phyloP scores from a whole-genome alignment of 140 eudicot species.

The Cichorium intybus region DNA sequence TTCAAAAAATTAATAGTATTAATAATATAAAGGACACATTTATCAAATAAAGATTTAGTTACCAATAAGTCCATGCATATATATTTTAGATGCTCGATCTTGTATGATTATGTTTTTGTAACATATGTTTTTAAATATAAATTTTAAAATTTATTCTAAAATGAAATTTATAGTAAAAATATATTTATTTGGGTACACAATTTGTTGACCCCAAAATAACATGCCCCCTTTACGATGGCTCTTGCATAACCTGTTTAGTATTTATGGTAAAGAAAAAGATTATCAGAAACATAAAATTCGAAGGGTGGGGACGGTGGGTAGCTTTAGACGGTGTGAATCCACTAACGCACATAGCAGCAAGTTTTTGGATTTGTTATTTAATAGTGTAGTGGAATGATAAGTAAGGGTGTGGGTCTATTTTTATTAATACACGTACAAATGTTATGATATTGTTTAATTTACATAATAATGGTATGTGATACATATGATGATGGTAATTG shows the following conservation, averaged over 20 bases:
- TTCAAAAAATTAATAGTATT: not conserved
- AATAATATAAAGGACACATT: not conserved
- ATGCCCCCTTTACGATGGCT: too few relatives aligned
- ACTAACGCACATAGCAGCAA: slow-evolving; percentile 9
- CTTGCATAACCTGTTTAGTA: too few relatives aligned
- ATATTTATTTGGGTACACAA: not conserved
- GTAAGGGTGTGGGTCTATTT: slow-evolving; percentile 20
- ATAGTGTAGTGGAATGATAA: slow-evolving; percentile 31
- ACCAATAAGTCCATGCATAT: not conserved
- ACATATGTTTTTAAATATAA: not conserved
- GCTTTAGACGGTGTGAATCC: slow-evolving; percentile 21
- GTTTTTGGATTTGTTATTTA: slow-evolving; percentile 17
- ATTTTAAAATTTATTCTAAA: too few relatives aligned
- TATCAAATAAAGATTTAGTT: not conserved
- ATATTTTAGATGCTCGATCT: too few relatives aligned
- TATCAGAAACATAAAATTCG: not conserved
- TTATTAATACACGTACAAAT: not conserved
- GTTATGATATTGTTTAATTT: not conserved
- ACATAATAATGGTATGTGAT: slow-evolving; percentile 14
- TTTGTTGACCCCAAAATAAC: too few relatives aligned
- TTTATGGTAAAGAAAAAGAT: too few relatives aligned
- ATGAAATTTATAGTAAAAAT: too few relatives aligned
- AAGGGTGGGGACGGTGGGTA: slow-evolving; percentile 4
- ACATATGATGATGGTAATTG: too few relatives aligned
- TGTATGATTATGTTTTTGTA: not conserved